phyloP scores from a whole-genome alignment of 768 basidiomycete genomes.

The Mycena sanguinolenta region DNA sequence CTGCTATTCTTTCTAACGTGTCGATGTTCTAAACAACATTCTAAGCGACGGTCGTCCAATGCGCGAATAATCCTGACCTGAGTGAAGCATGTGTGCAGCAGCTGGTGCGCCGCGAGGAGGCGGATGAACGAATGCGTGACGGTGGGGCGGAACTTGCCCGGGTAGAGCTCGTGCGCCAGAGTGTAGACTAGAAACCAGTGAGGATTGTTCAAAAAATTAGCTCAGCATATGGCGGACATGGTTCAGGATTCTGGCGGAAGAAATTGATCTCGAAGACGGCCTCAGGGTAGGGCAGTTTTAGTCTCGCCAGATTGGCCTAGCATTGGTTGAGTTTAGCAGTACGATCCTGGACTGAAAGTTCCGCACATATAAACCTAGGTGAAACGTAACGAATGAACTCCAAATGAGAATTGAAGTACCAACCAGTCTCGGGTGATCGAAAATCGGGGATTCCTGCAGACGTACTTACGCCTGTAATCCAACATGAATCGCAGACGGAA shows the following conservation, averaged over 20 bases:
- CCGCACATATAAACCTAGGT: slow-evolving; percentile 67
- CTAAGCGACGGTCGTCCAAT: neutral
- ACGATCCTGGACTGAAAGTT: neutral
- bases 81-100: slow-evolving; percentile 86
- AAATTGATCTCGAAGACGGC: slow-evolving; percentile 95
- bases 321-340: slow-evolving; percentile 1
- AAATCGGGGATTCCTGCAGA: slow-evolving; percentile 93
- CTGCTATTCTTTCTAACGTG: slow-evolving; percentile 89
- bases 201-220: neutral
- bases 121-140: slow-evolving; percentile 91
- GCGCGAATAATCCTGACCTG: slow-evolving; percentile 43
- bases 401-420: slow-evolving; percentile 39
- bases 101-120: slow-evolving; percentile 76
- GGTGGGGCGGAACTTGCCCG: slow-evolving; percentile 91
- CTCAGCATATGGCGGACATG: slow-evolving; percentile 67
- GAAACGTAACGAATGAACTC: neutral
- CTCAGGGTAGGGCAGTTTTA: slow-evolving; percentile 92
- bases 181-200: slow-evolving; percentile 75
- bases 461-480: slow-evolving; percentile 73
- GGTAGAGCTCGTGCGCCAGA: slow-evolving; percentile 93
- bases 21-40: slow-evolving; percentile 79
- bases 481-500: slow-evolving; percentile 5
- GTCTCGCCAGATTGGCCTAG: slow-evolving; percentile 80
- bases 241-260: slow-evolving; percentile 83
- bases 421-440: slow-evolving; percentile 86